phyloP scores from a whole-genome alignment of 2,329 filamentous ascomycete genomes.

The Claviceps fusiformis region DNA sequence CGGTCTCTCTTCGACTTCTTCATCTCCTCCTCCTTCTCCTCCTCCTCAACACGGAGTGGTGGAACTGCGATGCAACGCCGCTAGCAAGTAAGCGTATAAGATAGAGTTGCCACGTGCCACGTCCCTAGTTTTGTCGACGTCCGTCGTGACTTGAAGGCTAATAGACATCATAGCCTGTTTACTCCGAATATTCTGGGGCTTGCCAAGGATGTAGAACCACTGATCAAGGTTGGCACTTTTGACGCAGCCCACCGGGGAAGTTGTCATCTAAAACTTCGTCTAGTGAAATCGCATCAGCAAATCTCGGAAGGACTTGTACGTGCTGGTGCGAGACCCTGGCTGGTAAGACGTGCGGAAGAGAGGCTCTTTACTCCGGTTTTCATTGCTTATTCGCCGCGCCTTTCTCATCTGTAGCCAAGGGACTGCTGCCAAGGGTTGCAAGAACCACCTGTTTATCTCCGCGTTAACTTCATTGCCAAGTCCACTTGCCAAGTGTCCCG shows the following conservation, averaged over 20 bases:
- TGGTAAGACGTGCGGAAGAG: neutral
- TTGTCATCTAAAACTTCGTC: neutral
- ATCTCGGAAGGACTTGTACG: slow-evolving; percentile 1
- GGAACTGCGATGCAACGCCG: neutral
- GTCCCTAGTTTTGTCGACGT: neutral
- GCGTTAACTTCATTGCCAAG: too few species aligned
- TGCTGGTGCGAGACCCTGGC: neutral
- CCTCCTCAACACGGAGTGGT: neutral
- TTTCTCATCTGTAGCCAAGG: neutral
- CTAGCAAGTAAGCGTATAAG: slow-evolving; percentile 6
- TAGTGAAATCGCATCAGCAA: neutral
- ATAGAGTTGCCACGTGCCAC: neutral
- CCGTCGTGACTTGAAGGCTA: neutral
- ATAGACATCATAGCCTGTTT: slow-evolving; percentile 1
- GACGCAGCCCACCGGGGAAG: neutral
- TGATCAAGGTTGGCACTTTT: slow-evolving; percentile 1
- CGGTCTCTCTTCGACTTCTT: neutral
- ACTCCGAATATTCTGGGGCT: slow-evolving; percentile 2
- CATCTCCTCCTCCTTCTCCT: neutral
- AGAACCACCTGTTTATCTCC: neutral
- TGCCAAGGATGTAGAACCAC: neutral
- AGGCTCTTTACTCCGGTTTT: neutral
- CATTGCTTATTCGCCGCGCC: neutral
- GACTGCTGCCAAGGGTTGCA: neutral
- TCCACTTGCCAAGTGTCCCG: neutral